phyloP scores from a whole-genome alignment of 257 asterid genomes.

The Lavandula angustifolia region DNA sequence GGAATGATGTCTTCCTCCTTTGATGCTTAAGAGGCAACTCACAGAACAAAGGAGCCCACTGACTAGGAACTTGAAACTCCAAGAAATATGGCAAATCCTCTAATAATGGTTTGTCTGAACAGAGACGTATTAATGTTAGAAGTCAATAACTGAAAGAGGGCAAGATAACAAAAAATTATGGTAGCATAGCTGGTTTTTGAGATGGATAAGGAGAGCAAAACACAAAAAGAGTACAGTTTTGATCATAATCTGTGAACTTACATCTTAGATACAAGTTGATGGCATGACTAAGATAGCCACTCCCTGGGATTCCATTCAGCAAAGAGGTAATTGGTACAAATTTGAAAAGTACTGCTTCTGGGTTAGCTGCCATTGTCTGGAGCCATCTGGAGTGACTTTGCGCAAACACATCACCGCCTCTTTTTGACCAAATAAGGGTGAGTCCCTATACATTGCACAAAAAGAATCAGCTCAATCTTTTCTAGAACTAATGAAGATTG shows the following conservation, averaged over 20 bases:
- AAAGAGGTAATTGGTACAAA: conserved; percentile 93
- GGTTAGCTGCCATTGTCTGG: conserved; percentile 85
- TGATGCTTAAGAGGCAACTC: conserved; percentile 95
- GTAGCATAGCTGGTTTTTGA: conserved; percentile 7
- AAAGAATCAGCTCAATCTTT: conserved; percentile 29
- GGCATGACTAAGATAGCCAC: conserved; percentile 99
- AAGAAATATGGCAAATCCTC: conserved; percentile 88
- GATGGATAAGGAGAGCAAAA: background rate
- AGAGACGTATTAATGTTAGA: conserved; percentile 7
- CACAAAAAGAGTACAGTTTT: background rate
- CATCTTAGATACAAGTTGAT: conserved; percentile 91
- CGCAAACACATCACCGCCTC: conserved; percentile 97
- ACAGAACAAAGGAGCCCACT: conserved; percentile 94
- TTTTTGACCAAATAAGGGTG: conserved; percentile 94
- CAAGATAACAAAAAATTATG: conserved; percentile 15
- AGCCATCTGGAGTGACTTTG: conserved; percentile 99
- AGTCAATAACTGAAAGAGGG: background rate
- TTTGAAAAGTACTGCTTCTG: conserved; percentile 88
- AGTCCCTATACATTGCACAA: conserved; percentile 65
- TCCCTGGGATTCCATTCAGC: conserved; percentile 95
- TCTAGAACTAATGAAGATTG: conserved; percentile 22
- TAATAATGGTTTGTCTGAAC: conserved; percentile 78
- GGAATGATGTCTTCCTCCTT: conserved; percentile 68
- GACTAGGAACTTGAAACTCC: conserved; percentile 97
- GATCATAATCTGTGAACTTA: conserved; percentile 41